Conservation (phyloP, 306 rosid genomes). For the Betula pendula region DNA sequence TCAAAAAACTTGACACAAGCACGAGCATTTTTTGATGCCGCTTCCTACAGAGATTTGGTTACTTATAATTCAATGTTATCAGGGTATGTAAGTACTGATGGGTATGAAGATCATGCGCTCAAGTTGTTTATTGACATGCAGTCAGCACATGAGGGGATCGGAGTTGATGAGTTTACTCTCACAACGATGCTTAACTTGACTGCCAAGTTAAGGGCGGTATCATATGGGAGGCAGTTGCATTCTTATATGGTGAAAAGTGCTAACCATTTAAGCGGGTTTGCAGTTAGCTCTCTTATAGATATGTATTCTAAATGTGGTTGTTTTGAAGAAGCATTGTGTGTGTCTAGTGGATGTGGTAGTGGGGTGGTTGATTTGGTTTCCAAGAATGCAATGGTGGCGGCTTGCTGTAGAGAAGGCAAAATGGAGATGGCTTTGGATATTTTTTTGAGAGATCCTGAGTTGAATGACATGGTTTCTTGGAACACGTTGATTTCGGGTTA, state of each 20-base stretch:
- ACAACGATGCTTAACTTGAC: slow-evolving; percentile 67
- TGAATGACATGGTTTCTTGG: slow-evolving; percentile 68
- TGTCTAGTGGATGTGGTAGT: slow-evolving; percentile 36
- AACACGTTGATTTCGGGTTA: slow-evolving; percentile 76
- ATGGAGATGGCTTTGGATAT: slow-evolving; percentile 60
- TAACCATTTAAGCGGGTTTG: slow-evolving; percentile 47
- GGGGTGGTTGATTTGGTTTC: slow-evolving; percentile 55
- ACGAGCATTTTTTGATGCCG: slow-evolving; percentile 46
- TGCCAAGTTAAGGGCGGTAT: slow-evolving; percentile 44
- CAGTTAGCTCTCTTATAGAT: slow-evolving; percentile 65
- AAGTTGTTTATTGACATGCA: slow-evolving; percentile 60
- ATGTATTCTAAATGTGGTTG: slow-evolving; percentile 79
- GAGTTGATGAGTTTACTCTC: slow-evolving; percentile 63
- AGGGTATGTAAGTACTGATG: slow-evolving; percentile 51
- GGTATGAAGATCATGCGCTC: slow-evolving; percentile 50
- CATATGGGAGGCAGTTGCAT: slow-evolving; percentile 72
- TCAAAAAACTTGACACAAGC: slow-evolving; percentile 59
- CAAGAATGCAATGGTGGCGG: slow-evolving; percentile 77
- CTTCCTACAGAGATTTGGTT: slow-evolving; percentile 59
- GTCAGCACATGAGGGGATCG: slow-evolving; percentile 30
- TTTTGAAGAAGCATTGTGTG: slow-evolving; percentile 49
- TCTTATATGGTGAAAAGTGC: slow-evolving; percentile 74
- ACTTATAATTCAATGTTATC: slow-evolving; percentile 71
- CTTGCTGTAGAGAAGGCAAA: slow-evolving; percentile 73
- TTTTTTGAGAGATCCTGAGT: slow-evolving; percentile 46